A percentile compares a stretch with the other conserved stretches of the same genome.
Conservation (phyloP, 805 yeast genomes). For the Nakazawaea molendinolei region DNA sequence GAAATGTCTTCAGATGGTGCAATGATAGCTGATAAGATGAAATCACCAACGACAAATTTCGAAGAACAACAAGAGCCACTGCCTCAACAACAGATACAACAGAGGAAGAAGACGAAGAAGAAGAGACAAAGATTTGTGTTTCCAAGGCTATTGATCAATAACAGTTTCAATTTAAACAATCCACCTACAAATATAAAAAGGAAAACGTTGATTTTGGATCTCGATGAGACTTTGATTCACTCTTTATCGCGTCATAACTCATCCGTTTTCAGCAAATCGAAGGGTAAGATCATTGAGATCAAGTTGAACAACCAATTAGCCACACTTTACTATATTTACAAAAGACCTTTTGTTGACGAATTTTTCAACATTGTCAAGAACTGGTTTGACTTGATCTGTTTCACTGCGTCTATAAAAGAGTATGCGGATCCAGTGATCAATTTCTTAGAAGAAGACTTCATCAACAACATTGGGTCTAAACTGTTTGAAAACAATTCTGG, state of each 20-base stretch:
- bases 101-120: slow-evolving; percentile 3
- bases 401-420: slow-evolving; percentile 91
- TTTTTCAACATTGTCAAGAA: slow-evolving; percentile 70
- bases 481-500: slow-evolving; percentile 13
- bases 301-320: slow-evolving; percentile 59
- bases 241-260: slow-evolving; percentile 66
- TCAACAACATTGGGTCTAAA: slow-evolving; percentile 17
- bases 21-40: slow-evolving; percentile 24
- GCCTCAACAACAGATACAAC: slow-evolving; percentile 2
- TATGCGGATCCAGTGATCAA: slow-evolving; percentile 97
- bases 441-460: slow-evolving; percentile 67
- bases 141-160: slow-evolving; percentile 26
- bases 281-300: slow-evolving; percentile 79
- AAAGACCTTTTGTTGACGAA: slow-evolving; percentile 85
- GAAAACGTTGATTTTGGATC: slow-evolving; percentile 77
- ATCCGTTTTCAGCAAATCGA: slow-evolving; percentile 33
- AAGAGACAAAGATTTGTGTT: slow-evolving; percentile 22
- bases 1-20: slow-evolving; percentile 17
- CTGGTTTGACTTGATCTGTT: slow-evolving; percentile 87
- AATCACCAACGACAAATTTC: slow-evolving; percentile 22
- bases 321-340: slow-evolving; percentile 82
- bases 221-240: slow-evolving; percentile 93
- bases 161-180: slow-evolving; percentile 20
- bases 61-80: slow-evolving; percentile 4
- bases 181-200: slow-evolving; percentile 24